These are phyloP conservation scores for Ceratocystis papillata DNA, from an alignment of 2,329 filamentous ascomycete genomes.

Conservation along the genomic window DNA sequence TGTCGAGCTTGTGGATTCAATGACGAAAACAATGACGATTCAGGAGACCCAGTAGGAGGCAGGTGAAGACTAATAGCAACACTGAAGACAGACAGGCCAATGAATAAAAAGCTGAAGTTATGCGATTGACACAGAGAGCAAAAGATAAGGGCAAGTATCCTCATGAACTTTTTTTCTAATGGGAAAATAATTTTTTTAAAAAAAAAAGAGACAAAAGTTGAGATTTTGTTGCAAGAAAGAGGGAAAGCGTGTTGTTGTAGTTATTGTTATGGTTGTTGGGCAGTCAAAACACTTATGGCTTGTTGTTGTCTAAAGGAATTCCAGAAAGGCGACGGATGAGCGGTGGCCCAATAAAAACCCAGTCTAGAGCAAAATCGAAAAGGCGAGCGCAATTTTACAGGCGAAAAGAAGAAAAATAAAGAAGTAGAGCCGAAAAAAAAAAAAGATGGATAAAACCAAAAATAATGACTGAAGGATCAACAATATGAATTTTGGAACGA, in stretches of 20 bases:
- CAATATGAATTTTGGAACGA: slow-evolving; percentile 9
- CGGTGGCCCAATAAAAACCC: slow-evolving; percentile 9
- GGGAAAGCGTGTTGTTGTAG: slow-evolving; percentile 11
- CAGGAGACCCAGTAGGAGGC: not conserved
- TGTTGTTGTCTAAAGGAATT: not conserved
- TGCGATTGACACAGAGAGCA: not conserved
- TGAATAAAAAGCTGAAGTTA: not conserved
- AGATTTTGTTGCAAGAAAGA: not conserved
- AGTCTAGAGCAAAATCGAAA: slow-evolving; percentile 7
- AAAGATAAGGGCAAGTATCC: not conserved
- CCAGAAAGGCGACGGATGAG: not conserved
- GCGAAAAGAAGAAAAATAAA: not conserved
- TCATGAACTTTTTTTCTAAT: no score
- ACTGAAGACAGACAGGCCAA: not conserved
- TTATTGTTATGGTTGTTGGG: slow-evolving; percentile 13
- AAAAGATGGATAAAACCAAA: not conserved
- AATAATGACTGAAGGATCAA: slow-evolving; percentile 8
- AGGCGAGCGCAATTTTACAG: slow-evolving; percentile 1
- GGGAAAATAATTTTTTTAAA: not conserved
- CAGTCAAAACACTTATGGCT: not conserved
- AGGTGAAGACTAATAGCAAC: not conserved
- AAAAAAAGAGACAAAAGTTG: not conserved
- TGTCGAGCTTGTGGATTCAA: not conserved
- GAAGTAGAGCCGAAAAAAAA: not conserved
- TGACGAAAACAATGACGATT: not conserved